phyloP scores from a whole-genome alignment of 192 early-diverging fungal species.

The Obelidium mucronatum region DNA sequence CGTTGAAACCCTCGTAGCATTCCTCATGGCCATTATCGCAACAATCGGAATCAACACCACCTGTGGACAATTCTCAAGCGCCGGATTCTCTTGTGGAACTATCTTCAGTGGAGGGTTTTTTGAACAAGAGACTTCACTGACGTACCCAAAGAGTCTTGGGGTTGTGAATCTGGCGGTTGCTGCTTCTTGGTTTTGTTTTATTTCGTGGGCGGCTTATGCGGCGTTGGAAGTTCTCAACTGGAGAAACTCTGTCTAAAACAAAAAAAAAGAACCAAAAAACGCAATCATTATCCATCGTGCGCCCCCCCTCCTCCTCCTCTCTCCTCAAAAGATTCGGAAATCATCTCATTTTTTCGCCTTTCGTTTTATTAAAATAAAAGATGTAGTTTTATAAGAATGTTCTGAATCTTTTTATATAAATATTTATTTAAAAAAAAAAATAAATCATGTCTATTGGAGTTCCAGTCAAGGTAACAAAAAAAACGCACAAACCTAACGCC shows the following conservation, averaged over 20 bases:
- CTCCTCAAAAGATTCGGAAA: no score
- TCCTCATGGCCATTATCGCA: slow-evolving; percentile 44
- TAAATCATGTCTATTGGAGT: slow-evolving; percentile 31
- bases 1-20: slow-evolving; percentile 34
- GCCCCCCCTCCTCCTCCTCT: background rate
- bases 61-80: slow-evolving; percentile 36
- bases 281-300: background rate
- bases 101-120: slow-evolving; percentile 50
- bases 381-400: no score
- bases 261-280: no score
- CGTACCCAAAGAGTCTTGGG: slow-evolving; percentile 42
- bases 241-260: slow-evolving; percentile 38
- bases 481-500: no score
- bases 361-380: background rate
- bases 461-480: slow-evolving; percentile 23
- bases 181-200: slow-evolving; percentile 34
- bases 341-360: background rate
- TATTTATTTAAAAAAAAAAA: background rate
- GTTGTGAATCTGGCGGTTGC: slow-evolving; percentile 36
- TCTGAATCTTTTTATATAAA: no score
- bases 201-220: slow-evolving; percentile 44
- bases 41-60: slow-evolving; percentile 43
- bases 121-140: slow-evolving; percentile 37
- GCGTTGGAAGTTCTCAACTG: slow-evolving; percentile 42
- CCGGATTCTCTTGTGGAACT: slow-evolving; percentile 32